Conservation (phyloP, 805 yeast species). For the Cyberlindnera veronae region DNA sequence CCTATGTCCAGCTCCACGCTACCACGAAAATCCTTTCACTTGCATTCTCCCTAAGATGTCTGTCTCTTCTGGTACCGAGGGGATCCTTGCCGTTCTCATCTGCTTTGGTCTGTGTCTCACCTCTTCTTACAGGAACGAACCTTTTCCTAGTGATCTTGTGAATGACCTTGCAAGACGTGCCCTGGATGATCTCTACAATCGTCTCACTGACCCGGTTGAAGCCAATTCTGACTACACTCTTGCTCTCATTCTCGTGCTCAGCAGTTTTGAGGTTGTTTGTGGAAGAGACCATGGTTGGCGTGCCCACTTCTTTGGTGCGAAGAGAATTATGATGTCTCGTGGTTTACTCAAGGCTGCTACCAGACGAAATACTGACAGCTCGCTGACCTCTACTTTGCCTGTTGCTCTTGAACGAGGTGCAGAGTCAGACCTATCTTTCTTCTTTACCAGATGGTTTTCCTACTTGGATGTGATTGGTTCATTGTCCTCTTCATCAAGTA, state of each 20-base stretch:
- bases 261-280: slow-evolving; percentile 53
- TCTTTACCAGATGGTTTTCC: slow-evolving; percentile 65
- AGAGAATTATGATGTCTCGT: slow-evolving; percentile 56
- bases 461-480: slow-evolving; percentile 64
- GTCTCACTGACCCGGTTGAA: slow-evolving; percentile 47
- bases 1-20: slow-evolving; percentile 65
- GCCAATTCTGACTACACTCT: slow-evolving; percentile 65
- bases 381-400: background rate
- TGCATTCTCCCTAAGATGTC: slow-evolving; percentile 67
- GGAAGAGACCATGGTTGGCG: slow-evolving; percentile 46
- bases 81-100: slow-evolving; percentile 51
- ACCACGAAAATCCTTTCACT: slow-evolving; percentile 62
- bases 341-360: slow-evolving; percentile 36
- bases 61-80: slow-evolving; percentile 50
- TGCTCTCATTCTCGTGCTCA: slow-evolving; percentile 55
- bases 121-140: slow-evolving; percentile 18
- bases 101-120: slow-evolving; percentile 47
- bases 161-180: slow-evolving; percentile 54
- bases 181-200: slow-evolving; percentile 49
- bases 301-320: slow-evolving; percentile 64
- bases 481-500: slow-evolving; percentile 46
- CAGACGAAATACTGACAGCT: slow-evolving; percentile 1
- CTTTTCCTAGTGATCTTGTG: slow-evolving; percentile 35
- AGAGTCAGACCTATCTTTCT: slow-evolving; percentile 36
- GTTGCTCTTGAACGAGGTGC: slow-evolving; percentile 16